Conservation (phyloP, 345 rosid genomes). For the Citrus cavaleriei region DNA sequence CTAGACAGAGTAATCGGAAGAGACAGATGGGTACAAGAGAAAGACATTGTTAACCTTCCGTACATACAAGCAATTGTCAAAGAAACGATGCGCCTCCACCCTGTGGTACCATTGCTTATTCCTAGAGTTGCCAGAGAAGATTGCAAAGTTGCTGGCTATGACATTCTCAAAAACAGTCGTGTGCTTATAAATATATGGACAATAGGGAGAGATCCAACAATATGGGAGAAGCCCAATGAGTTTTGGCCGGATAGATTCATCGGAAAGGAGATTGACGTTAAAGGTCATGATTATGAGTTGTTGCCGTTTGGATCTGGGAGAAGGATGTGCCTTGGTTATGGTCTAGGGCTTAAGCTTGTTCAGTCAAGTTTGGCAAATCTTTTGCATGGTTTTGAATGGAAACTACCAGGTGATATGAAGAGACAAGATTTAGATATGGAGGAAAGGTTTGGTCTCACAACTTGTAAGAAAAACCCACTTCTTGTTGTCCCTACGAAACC, state of each 20-base stretch:
- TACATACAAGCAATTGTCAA: too few relatives aligned
- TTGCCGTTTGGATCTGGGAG: conserved; percentile 66
- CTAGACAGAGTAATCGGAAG: too few relatives aligned
- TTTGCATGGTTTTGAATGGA: conserved; percentile 54
- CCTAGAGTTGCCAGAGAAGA: conserved; percentile 44
- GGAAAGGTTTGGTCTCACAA: conserved; percentile 49
- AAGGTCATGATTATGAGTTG: conserved; percentile 52
- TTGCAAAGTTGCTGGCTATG: conserved; percentile 34
- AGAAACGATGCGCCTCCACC: conserved; percentile 53
- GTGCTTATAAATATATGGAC: conserved; percentile 45
- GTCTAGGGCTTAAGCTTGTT: conserved; percentile 50
- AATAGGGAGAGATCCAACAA: conserved; percentile 48
- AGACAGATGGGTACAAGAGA: too few relatives aligned
- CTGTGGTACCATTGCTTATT: conserved; percentile 54
- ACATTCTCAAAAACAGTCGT: conserved; percentile 41
- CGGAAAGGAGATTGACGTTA: conserved; percentile 35
- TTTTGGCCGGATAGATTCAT: conserved; percentile 14
- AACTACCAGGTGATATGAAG: conserved; percentile 25
- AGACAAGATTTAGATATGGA: conserved; percentile 49
- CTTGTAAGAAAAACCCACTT: conserved; percentile 47
- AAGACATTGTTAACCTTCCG: conserved; percentile 29
- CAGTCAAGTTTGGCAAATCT: conserved; percentile 47
- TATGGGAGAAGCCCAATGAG: conserved; percentile 52
- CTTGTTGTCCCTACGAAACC: conserved; percentile 30
- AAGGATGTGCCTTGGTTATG: conserved; percentile 21